Evolutionary conservation across 805 yeast species (phyloP).

Genomic region (Candida oleophila): DNA sequence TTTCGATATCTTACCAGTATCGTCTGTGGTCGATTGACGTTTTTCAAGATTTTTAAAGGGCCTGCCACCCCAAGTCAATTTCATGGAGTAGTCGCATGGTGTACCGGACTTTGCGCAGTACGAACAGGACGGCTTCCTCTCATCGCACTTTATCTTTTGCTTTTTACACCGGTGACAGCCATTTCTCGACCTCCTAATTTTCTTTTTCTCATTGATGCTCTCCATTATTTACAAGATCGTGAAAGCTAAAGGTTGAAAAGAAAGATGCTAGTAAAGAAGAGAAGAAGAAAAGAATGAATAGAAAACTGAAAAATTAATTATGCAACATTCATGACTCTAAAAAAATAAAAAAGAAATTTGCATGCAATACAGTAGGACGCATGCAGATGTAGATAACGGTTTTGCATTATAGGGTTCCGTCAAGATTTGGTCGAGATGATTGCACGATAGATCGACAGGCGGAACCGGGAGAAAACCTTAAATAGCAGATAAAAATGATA

Average conservation of each 20-base stretch:
- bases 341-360: neutral
- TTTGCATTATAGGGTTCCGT: too few relatives aligned
- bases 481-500: too few relatives aligned
- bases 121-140: conserved; percentile 59
- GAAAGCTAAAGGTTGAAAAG: neutral
- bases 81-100: conserved; percentile 63
- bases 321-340: neutral
- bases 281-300: neutral
- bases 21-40: conserved; percentile 10
- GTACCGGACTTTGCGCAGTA: conserved; percentile 48
- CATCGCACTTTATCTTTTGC: conserved; percentile 69
- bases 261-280: neutral
- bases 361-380: too few relatives aligned
- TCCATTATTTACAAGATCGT: neutral
- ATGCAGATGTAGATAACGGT: neutral
- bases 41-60: conserved; percentile 50
- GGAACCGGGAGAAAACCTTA: too few relatives aligned
- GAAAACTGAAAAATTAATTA: neutral
- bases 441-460: too few relatives aligned
- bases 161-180: conserved; percentile 66
- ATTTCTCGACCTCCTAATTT: conserved; percentile 45
- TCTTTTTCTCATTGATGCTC: conserved; percentile 6
- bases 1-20: neutral
- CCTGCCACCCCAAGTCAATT: conserved; percentile 74
- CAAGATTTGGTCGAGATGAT: too few relatives aligned